Base-by-base conservation (phyloP, 1,284 basidiomycete genomes). In the Meira miltonrushii region DNA sequence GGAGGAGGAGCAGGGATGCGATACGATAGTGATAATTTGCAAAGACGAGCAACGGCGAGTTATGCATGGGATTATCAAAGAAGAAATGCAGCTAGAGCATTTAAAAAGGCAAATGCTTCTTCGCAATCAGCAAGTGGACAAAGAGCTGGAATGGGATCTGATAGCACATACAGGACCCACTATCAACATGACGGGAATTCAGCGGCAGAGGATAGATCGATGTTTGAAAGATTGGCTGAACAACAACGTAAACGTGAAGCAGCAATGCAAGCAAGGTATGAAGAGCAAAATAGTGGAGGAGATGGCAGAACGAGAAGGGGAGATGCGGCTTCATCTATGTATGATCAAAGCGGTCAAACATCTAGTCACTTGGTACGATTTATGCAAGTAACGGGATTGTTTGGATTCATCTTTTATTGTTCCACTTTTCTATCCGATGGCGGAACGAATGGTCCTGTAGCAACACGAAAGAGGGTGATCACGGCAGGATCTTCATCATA, bases 1-100 rank as follows among this genome's bases (percentile, higher is more conserved):
- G 53, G 46, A 10, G 58, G 39, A 41, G 13, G 25, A n/a, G 19
- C n/a, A 15, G 62, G 51, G 5, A 67, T 66, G 44, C 23, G 51
- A 6, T 69, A 68, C 56, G 60, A 65, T 49, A 46, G 61, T n/a
- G 62, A 65, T 23, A 74, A 74, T 44, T 50, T 59, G 2, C 56
- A 62, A 7, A 60, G 72, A 0, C 65, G 74, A 0, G 70, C 71
- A 1, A 53, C 71, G 0, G 74, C 74, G 0, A 65, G 69, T 4
- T 77, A 76, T 46, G 75, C 75, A 1, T 78, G 75, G 75, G 72
- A 72, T 19, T 73, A 77, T 58, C 69, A 70, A 40, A 57, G 64
- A 6, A 52, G 72, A 4, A 58, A 60, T 38, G 66, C 60, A 9
- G 52, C 46, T 8, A 19, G 46, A 21, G 12, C 46, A 23, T 13